Percentiles rank a stretch among this genome's conserved stretches.
Conservation (phyloP, 2,329 filamentous ascomycete species). For the Phaeosphaeriaceae sp. region DNA sequence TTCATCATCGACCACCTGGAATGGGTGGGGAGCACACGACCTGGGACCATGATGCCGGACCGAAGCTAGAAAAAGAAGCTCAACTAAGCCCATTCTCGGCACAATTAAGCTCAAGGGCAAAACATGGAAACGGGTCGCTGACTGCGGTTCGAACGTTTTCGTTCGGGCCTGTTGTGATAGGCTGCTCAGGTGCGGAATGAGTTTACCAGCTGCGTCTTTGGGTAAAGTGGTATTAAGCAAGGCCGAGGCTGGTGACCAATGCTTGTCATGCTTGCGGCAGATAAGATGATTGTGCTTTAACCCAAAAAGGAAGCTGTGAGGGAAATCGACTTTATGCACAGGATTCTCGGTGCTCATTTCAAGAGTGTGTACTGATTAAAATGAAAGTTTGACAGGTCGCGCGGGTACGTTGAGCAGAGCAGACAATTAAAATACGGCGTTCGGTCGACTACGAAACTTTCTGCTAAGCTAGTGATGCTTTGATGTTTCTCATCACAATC, state of each 20-base stretch:
- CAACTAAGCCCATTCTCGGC: conserved; percentile 19
- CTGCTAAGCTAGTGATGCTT: too few relatives aligned
- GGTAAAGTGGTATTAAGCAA: conserved; percentile 20
- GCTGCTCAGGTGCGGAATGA: neutral
- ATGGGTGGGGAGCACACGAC: neutral
- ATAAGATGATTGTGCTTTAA: conserved; percentile 20
- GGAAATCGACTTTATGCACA: neutral
- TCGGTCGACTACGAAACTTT: too few relatives aligned
- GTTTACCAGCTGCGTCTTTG: neutral
- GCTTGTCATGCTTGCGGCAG: conserved; percentile 25
- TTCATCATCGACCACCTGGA: too few relatives aligned
- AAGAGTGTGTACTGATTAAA: too few relatives aligned
- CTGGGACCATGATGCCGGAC: conserved; percentile 7
- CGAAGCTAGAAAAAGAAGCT: conserved; percentile 24
- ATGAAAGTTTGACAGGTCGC: too few relatives aligned
- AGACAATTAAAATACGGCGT: too few relatives aligned
- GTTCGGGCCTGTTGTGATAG: neutral
- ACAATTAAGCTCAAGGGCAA: conserved; percentile 14
- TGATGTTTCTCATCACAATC: too few relatives aligned
- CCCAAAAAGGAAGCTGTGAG: conserved; percentile 25
- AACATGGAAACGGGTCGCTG: too few relatives aligned
- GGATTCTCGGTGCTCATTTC: too few relatives aligned
- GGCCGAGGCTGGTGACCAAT: conserved; percentile 19
- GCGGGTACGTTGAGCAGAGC: too few relatives aligned
- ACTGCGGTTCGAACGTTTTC: too few relatives aligned